Percentiles rank a stretch among this genome's conserved stretches.
Conservation (phyloP, 352 stramenopile genomes). For the Poterioochromonas sp. region DNA sequence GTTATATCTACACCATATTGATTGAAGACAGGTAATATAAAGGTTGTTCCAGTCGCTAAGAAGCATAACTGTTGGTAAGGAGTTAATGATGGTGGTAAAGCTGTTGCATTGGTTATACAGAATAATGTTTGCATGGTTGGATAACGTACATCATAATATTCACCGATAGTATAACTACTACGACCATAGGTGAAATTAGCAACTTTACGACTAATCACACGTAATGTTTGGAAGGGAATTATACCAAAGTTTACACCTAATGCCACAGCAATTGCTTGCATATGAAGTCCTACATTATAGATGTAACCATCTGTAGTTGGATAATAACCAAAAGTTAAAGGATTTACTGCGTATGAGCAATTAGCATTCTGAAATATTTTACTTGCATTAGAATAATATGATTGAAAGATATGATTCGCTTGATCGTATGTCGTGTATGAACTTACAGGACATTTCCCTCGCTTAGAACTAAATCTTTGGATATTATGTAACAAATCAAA, state of each 20-base stretch:
- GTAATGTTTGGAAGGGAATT: not conserved
- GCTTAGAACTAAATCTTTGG: not conserved
- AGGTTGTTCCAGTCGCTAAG: not conserved
- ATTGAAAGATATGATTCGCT: not conserved
- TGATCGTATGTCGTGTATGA: not conserved
- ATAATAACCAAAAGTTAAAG: not conserved
- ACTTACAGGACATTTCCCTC: not conserved
- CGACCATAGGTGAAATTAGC: not conserved
- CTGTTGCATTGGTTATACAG: not conserved
- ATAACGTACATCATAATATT: slow-evolving; percentile 7
- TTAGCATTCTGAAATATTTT: not conserved
- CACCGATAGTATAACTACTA: not conserved
- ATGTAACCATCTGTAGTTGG: not conserved
- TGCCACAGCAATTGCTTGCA: not conserved
- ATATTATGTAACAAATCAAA: not conserved
- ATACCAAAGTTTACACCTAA: not conserved
- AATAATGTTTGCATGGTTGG: not conserved
- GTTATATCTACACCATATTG: not conserved
- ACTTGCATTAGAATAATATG: not conserved
- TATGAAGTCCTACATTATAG: not conserved
- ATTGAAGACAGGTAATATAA: slow-evolving; percentile 21
- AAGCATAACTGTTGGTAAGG: not conserved
- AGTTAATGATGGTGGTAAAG: not conserved
- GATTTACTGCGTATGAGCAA: not conserved
- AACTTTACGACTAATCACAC: not conserved